These are phyloP conservation scores for Skeletonema tropicum DNA, from an alignment of 108 stramenopile species.

Conservation along the genomic window DNA sequence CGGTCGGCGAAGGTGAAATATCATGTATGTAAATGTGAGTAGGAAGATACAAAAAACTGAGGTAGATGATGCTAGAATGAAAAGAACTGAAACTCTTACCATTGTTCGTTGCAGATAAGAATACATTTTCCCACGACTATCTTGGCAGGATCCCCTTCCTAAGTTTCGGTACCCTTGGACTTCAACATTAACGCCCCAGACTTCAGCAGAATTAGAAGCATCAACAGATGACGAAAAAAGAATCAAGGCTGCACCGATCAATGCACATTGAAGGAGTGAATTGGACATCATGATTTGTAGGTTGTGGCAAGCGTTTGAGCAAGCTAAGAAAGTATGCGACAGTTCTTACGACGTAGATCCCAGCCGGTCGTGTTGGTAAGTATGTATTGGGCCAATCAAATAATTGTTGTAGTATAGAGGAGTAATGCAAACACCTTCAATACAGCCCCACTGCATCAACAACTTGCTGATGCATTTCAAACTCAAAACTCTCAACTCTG, in stretches of 20 bases:
- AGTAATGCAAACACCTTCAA: background rate
- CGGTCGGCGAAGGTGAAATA: no score
- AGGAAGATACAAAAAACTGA: no score
- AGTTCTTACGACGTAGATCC: background rate
- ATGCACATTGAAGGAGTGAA: background rate
- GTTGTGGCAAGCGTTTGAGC: background rate
- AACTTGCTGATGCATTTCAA: no score
- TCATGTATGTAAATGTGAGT: no score
- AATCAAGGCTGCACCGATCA: background rate
- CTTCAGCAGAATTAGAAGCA: constrained; percentile 3
- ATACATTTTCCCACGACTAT: constrained; percentile 32
- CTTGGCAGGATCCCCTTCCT: constrained; percentile 38
- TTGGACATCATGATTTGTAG: background rate
- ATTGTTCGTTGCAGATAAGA: constrained; percentile 38
- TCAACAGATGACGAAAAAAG: background rate
- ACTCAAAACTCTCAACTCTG: no score
- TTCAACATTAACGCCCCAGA: background rate
- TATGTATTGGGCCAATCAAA: no score
- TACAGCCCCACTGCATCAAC: no score
- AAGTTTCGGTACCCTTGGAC: constrained; percentile 34
- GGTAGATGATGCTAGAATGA: no score
- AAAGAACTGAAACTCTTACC: no score
- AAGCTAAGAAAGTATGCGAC: background rate
- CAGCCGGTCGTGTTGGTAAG: no score
- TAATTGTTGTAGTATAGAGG: no score